Percentiles rank a stretch among this genome's conserved stretches.
These are phyloP conservation scores for Phytophthora europaea DNA, from an alignment of 352 stramenopile species.

Conservation along the genomic window DNA sequence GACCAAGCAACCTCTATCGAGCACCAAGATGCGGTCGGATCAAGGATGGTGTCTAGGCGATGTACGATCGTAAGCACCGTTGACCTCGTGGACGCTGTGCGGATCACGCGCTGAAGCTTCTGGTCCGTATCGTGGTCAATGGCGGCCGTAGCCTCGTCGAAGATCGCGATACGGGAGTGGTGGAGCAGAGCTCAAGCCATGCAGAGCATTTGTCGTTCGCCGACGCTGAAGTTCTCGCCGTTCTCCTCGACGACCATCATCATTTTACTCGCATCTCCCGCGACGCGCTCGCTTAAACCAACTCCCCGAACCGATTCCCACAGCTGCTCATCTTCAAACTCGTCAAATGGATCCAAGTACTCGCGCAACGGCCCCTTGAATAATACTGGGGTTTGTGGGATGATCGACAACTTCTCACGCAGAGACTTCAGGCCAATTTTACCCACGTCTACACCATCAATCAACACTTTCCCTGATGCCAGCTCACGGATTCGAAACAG, in stretches of 20 bases:
- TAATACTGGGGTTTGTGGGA: conserved; percentile 94
- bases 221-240: conserved; percentile 95
- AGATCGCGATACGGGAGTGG: conserved; percentile 76
- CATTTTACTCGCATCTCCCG: conserved; percentile 59
- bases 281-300: conserved; percentile 64
- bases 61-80: conserved; percentile 98
- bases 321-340: conserved; percentile 79
- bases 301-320: conserved; percentile 59
- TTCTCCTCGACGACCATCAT: conserved; percentile 90
- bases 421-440: conserved; percentile 79
- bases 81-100: conserved; percentile 83
- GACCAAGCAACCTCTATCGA: conserved; percentile 76
- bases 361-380: conserved; percentile 92
- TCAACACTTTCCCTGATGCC: conserved; percentile 74
- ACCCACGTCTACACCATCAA: conserved; percentile 88
- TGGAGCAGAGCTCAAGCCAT: conserved; percentile 92
- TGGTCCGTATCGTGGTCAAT: conserved; percentile 88
- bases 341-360: conserved; percentile 93
- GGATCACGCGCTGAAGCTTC: conserved; percentile 76
- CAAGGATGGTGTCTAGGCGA: conserved; percentile 92
- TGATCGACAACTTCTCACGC: conserved; percentile 86
- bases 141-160: conserved; percentile 78
- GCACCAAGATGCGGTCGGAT: conserved; percentile 65
- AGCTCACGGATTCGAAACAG: conserved; percentile 79
- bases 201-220: conserved; percentile 95